Percentiles rank a stretch among this genome's conserved stretches.
Conservation (phyloP, 2,329 filamentous ascomycete species). For the Fusarium tjaetaba region DNA sequence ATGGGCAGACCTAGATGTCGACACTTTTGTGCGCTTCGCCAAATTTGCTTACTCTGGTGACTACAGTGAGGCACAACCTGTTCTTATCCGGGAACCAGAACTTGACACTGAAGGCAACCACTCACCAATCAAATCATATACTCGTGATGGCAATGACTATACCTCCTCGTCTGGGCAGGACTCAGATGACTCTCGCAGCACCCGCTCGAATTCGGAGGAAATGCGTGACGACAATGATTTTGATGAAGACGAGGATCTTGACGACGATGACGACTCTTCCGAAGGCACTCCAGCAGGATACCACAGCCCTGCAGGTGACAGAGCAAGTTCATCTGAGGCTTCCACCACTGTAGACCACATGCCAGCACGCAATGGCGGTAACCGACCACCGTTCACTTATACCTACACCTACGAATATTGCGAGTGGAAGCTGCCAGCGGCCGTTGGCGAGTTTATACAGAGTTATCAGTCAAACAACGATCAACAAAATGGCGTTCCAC, state of each 20-base stretch:
- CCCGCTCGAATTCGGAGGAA: not conserved
- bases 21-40: conserved; percentile 44
- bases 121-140: not conserved
- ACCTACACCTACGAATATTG: not conserved
- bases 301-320: not conserved
- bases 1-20: conserved; percentile 39
- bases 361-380: not conserved
- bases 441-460: conserved; percentile 7
- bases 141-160: not conserved
- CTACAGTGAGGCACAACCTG: conserved; percentile 34
- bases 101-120: not conserved
- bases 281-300: not conserved
- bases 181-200: not conserved
- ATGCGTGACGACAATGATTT: not conserved
- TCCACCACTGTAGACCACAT: conserved; percentile 20
- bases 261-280: not conserved
- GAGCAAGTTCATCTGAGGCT: not conserved
- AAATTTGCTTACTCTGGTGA: conserved; percentile 40
- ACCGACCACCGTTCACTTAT: not conserved
- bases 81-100: not conserved
- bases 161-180: not conserved
- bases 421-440: conserved; percentile 4
- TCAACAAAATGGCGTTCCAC: not conserved
- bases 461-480: not conserved
- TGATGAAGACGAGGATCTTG: not conserved